Evolutionary conservation across 257 asterid species (phyloP), one percentile per base, ranked within the genome.

Genomic region (Cordia subcordata): DNA sequence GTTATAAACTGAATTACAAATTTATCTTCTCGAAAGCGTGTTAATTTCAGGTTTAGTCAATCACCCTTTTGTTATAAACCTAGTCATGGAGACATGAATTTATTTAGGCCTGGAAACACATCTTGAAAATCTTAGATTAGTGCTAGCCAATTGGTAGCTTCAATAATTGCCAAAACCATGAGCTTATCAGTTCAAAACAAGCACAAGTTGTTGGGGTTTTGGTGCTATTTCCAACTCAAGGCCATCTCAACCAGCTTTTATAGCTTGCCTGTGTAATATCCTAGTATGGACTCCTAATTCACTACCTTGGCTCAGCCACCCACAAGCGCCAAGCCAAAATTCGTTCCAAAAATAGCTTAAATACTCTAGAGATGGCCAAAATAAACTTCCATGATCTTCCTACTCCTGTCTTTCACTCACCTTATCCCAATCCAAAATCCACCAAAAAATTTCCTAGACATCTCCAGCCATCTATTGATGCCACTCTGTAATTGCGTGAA

Each of bases 391-490:
- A 74, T 51, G 80, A 82, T 23, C 49, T 80, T 54, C 79, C 80
- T 11, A 68, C 74, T 0, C 85, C 81, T 9, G 27, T 68, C 13
- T 70, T 82, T 8, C 63, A 17, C 49, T 66, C 76, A 12, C 84
- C 78, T 32, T 27, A 79, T 6, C 84, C 85, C 3, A 38, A 84
- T 53, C 93, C 82, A 15, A 57, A 70, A 63, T 67, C 82, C 10
- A 0, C 60, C 0, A n/a, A 10, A 22, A 85, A 82, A 44, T 82
- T 76, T 72, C 94, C 94, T 0, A 4, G 62, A 0, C 94, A 85
- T 4, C 73, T 82, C 21, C 56, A 53, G 0, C 81, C 90, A 0
- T 49, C 63, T 0, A 56, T 63, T 53, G 64, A 44, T 1, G 81
- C 83, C 10, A 19, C 75, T 0, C 5, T 57, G 53, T 33, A 47